Percentiles rank a stretch among this genome's conserved stretches.
Evolutionary conservation across 768 basidiomycete genomes (phyloP).

Genomic region (Lactarius evosmus): DNA sequence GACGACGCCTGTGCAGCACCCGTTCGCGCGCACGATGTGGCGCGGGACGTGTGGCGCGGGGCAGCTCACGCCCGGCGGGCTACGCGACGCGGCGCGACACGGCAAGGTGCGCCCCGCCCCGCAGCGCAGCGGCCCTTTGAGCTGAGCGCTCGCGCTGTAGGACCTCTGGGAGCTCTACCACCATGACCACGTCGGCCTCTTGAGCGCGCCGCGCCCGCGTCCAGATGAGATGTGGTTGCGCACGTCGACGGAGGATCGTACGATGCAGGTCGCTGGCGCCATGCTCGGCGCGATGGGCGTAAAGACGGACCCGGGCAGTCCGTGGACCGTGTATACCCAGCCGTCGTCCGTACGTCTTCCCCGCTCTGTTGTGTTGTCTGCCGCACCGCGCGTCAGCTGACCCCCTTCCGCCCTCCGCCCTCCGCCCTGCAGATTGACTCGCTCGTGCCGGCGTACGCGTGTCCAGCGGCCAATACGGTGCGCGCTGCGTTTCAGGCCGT

Average conservation of each 20-base stretch:
- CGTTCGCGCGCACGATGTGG: conserved; percentile 45
- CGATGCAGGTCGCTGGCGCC: conserved; percentile 47
- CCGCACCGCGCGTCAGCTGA: background rate
- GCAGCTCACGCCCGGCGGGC: conserved; percentile 45
- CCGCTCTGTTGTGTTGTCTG: background rate
- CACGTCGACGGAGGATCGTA: conserved; percentile 45
- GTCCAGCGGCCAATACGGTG: conserved; percentile 41
- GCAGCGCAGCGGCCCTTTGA: too few species aligned
- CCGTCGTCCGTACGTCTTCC: conserved; percentile 39
- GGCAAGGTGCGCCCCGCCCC: conserved; percentile 37
- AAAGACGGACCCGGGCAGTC: conserved; percentile 28
- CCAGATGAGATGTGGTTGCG: conserved; percentile 42
- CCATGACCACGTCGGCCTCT: conserved; percentile 37
- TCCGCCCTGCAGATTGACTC: conserved; percentile 42
- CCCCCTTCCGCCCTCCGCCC: background rate
- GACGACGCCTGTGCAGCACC: conserved; percentile 41
- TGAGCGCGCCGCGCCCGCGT: conserved; percentile 37
- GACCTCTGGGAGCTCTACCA: conserved; percentile 50
- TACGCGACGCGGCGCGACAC: conserved; percentile 43
- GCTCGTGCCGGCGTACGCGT: conserved; percentile 44
- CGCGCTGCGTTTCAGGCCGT: conserved; percentile 43
- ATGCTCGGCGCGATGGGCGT: conserved; percentile 47
- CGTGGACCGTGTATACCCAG: conserved; percentile 43
- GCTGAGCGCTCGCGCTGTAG: conserved; percentile 32
- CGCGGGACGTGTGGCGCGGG: conserved; percentile 48